Evolutionary conservation across 805 yeast genomes (phyloP).

Genomic region (Ogataea ramenticola): DNA sequence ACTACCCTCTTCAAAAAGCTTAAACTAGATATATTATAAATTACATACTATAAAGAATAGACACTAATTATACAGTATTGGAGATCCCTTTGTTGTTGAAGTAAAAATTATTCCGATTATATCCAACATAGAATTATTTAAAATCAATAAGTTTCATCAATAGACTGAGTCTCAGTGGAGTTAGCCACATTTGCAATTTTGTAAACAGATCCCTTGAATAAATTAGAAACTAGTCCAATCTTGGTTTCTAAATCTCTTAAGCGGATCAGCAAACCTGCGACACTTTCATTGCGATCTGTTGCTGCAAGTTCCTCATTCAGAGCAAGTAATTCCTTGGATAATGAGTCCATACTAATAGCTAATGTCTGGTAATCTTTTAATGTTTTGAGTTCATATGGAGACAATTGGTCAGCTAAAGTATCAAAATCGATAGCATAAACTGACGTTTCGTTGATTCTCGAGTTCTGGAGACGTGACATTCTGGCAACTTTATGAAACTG

Average conservation of each 20-base stretch:
- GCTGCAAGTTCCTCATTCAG: slow-evolving; percentile 15
- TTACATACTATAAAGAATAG: neutral
- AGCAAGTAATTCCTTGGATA: slow-evolving; percentile 17
- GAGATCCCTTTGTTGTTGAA: no score
- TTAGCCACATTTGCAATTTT: slow-evolving; percentile 10
- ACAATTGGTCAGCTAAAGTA: slow-evolving; percentile 21
- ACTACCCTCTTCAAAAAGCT: neutral
- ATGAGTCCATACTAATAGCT: slow-evolving; percentile 23
- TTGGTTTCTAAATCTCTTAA: slow-evolving; percentile 16
- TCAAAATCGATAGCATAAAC: slow-evolving; percentile 14
- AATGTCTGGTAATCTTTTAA: slow-evolving; percentile 32
- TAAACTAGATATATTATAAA: neutral
- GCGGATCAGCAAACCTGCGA: slow-evolving; percentile 9
- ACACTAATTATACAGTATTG: neutral
- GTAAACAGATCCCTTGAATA: slow-evolving; percentile 26
- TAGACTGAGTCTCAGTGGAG: neutral
- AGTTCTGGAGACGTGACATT: neutral
- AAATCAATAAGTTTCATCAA: neutral
- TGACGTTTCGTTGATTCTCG: neutral
- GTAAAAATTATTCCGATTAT: no score
- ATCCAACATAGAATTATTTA: no score
- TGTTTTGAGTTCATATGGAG: slow-evolving; percentile 27
- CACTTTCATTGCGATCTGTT: slow-evolving; percentile 15
- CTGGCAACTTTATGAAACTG: no score
- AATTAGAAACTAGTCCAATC: slow-evolving; percentile 23